Evolutionary conservation across 1,139 yeast genomes (phyloP), one percentile per base, ranked within the genome.

Genomic region (Geotrichum bryndzae): DNA sequence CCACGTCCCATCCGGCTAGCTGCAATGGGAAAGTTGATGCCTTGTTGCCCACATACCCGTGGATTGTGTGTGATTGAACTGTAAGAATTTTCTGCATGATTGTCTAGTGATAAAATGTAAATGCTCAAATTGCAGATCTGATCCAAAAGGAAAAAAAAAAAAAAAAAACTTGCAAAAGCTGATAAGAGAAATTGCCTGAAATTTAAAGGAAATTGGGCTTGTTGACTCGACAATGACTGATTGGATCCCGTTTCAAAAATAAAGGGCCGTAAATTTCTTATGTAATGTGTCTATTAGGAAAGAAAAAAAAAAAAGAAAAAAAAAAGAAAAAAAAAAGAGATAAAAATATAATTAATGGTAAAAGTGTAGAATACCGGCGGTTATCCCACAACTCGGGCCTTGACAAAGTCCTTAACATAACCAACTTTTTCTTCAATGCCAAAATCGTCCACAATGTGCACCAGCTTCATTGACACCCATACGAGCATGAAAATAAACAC

Each of bases 21-120:
- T 90, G 96, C 13, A 90, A 74, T 0, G 96, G 96, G 72, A 90
- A 88, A 0, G 90, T 84, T 0, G 90, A 85, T 0, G 95, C 91
- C 63, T 86, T 80, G 71, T 87, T 88, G 1, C 96, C 96, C 18
- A 88, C 96, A 69, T 88, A 88, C 2, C 97, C 96, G 70, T 90
- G 96, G 2, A 84, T 88, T 1, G 90, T 96, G 72, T 89, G 96
- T 7, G 94, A 87, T 72, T 87, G 92, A 6, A 89, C 80, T 1
- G 89, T 80, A 7, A 84, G 74, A 0, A 84, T 75, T 29, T 66
- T 61, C 52, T 67, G 66, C 22, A 50, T 41, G 29, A 53, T 53
- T 18, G 13, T 29, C 2, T 41, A 13, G 6, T 5, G 2, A 41
- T 15, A 7, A 41, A 27, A 27, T 27, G 31, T 18, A 18, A 18